Evolutionary conservation across 2,329 filamentous ascomycete genomes (phyloP).

Genomic region (Paracorniculantispora psalliotae): DNA sequence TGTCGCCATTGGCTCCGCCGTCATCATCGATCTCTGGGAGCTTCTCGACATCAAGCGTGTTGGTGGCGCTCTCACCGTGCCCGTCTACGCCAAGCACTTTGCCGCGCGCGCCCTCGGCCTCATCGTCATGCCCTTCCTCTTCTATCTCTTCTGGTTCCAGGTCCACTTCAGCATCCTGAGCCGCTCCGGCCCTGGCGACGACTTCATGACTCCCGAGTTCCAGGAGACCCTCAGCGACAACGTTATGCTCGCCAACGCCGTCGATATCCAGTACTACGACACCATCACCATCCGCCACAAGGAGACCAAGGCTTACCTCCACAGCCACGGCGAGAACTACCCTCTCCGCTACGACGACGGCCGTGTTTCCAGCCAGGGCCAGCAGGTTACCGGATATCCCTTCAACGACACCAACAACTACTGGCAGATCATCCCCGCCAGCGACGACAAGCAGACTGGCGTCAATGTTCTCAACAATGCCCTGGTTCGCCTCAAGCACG

Average conservation of each 20-base stretch:
- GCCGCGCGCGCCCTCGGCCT: constrained; percentile 78
- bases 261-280: constrained; percentile 88
- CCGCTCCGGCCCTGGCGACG: constrained; percentile 87
- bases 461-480: constrained; percentile 77
- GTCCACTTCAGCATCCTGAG: constrained; percentile 91
- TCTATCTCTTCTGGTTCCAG: constrained; percentile 99
- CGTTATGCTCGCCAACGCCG: constrained; percentile 78
- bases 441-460: constrained; percentile 53
- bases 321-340: constrained; percentile 86
- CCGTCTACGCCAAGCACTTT: constrained; percentile 85
- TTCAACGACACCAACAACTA: constrained; percentile 99
- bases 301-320: constrained; percentile 93
- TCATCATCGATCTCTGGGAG: constrained; percentile 92
- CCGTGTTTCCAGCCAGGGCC: constrained; percentile 92
- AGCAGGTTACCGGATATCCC: constrained; percentile 96
- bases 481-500: constrained; percentile 76
- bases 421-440: constrained; percentile 82
- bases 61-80: constrained; percentile 72
- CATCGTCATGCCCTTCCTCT: constrained; percentile 87
- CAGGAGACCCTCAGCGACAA: constrained; percentile 97
- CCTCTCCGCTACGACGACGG: constrained; percentile 96
- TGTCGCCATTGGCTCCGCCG: constrained; percentile 90
- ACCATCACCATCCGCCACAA: constrained; percentile 86
- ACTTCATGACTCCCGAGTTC: constrained; percentile 98
- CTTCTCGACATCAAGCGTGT: constrained; percentile 83